phyloP scores from a whole-genome alignment of 2,329 filamentous ascomycete species.

The Pseudocercospora vitis region DNA sequence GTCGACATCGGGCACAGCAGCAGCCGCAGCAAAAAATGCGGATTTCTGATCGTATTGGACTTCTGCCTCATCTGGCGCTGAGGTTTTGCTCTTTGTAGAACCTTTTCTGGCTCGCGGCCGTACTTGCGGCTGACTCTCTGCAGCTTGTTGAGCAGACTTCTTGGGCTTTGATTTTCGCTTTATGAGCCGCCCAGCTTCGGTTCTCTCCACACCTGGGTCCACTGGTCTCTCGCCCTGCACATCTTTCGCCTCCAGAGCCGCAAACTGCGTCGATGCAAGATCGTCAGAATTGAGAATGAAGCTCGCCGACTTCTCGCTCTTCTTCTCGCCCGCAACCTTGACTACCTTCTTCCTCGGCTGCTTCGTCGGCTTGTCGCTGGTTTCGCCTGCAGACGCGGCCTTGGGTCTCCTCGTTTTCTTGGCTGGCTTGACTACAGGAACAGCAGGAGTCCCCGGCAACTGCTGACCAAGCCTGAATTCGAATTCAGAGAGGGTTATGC shows the following conservation, averaged over 20 bases:
- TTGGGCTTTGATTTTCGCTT: not conserved
- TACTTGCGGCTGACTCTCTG: not conserved
- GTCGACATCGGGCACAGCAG: not conserved
- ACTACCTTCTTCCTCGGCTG: slow-evolving; percentile 15
- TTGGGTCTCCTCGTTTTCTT: slow-evolving; percentile 11
- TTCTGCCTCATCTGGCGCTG: not conserved
- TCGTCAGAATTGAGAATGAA: slow-evolving; percentile 35
- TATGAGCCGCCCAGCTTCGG: not conserved
- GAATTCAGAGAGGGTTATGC: slow-evolving; percentile 24
- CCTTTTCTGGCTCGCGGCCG: not conserved
- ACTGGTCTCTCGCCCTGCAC: slow-evolving; percentile 2
- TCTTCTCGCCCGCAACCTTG: slow-evolving; percentile 14
- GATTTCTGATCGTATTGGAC: not conserved
- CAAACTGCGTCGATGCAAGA: slow-evolving; percentile 20
- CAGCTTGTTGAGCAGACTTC: not conserved
- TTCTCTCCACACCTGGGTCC: not conserved
- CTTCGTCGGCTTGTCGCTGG: not conserved
- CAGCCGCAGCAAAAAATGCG: not conserved
- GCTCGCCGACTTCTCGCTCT: slow-evolving; percentile 29
- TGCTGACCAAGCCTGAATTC: slow-evolving; percentile 18
- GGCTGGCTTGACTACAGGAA: not conserved
- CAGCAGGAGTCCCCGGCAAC: not conserved
- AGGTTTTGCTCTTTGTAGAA: not conserved
- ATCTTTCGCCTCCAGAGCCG: slow-evolving; percentile 10
- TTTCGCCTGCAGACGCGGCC: not conserved